These are phyloP conservation scores for Candida sanyiensis DNA, from an alignment of 805 yeast genomes.

Conservation along the genomic window DNA sequence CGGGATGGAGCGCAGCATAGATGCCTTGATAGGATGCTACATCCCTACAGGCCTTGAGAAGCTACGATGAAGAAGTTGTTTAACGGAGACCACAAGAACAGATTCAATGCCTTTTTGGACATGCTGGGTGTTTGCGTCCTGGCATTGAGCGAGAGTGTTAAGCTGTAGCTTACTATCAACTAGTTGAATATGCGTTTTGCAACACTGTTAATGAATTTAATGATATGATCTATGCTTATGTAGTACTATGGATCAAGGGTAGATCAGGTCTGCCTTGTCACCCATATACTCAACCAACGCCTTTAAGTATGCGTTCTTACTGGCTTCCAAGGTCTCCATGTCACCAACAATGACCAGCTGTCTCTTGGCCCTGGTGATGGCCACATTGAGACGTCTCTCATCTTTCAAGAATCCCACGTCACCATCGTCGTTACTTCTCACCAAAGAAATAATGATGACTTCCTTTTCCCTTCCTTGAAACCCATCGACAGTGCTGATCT, in stretches of 20 bases:
- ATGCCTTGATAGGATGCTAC: slow-evolving; percentile 6
- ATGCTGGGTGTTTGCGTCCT: slow-evolving; percentile 3
- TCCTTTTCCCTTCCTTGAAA: slow-evolving; percentile 97
- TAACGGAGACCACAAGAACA: background rate
- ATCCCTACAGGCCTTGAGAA: slow-evolving; percentile 1
- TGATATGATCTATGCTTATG: background rate
- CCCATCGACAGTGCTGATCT: slow-evolving; percentile 83
- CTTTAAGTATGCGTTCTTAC: slow-evolving; percentile 5
- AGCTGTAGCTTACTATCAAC: no score
- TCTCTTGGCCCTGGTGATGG: slow-evolving; percentile 83
- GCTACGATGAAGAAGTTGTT: background rate
- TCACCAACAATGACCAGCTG: slow-evolving; percentile 87
- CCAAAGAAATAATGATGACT: slow-evolving; percentile 71
- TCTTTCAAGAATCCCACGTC: slow-evolving; percentile 84
- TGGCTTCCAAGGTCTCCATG: slow-evolving; percentile 51
- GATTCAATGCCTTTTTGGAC: slow-evolving; percentile 5
- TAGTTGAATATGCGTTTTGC: no score
- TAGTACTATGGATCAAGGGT: slow-evolving; percentile 5
- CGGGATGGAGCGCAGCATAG: background rate
- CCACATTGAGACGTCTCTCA: slow-evolving; percentile 79
- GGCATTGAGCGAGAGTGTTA: slow-evolving; percentile 2
- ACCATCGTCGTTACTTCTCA: slow-evolving; percentile 64
- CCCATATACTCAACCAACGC: slow-evolving; percentile 11
- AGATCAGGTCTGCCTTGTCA: slow-evolving; percentile 7
- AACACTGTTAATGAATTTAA: background rate